Percentiles rank a stretch among this genome's conserved stretches.
These are phyloP conservation scores for Sclerotinia sclerotiorum DNA, from an alignment of 2,329 filamentous ascomycete species.

Conservation along the genomic window DNA sequence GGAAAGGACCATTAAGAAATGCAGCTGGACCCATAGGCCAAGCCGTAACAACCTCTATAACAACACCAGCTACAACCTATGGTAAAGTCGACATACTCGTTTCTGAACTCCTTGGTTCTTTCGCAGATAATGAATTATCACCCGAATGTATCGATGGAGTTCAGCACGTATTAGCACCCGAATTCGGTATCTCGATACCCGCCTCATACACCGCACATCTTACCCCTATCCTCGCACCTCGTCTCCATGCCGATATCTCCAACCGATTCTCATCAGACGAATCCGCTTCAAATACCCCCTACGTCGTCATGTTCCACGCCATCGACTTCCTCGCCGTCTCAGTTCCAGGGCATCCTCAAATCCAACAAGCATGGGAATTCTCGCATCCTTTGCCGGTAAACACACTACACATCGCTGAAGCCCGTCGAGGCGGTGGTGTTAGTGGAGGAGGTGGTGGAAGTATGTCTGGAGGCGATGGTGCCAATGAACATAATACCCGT, in stretches of 20 bases:
- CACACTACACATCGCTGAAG: constrained; percentile 55
- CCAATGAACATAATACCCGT: constrained; percentile 90
- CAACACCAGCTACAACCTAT: constrained; percentile 47
- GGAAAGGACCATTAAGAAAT: constrained; percentile 73
- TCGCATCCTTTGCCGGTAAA: constrained; percentile 66
- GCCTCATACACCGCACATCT: constrained; percentile 90
- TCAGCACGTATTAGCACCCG: constrained; percentile 77
- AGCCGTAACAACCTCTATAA: constrained; percentile 39
- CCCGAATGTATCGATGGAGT: constrained; percentile 96
- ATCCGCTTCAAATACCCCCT: constrained; percentile 83
- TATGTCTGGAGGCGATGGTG: constrained; percentile 72
- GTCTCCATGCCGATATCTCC: constrained; percentile 77
- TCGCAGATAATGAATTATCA: constrained; percentile 94
- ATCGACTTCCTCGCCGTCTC: constrained; percentile 78
- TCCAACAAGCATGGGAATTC: constrained; percentile 80
- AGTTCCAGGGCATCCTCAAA: constrained; percentile 58
- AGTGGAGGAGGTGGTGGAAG: constrained; percentile 68
- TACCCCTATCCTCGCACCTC: constrained; percentile 86
- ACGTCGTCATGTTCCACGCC: constrained; percentile 89
- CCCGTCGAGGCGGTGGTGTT: constrained; percentile 62
- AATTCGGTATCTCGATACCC: constrained; percentile 89
- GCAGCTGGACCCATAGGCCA: constrained; percentile 38
- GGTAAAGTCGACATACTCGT: constrained; percentile 86
- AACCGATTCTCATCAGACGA: constrained; percentile 60
- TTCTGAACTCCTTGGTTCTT: constrained; percentile 91